Conservation (phyloP, 1,284 basidiomycete species). For the Leccinum subrobustum region DNA sequence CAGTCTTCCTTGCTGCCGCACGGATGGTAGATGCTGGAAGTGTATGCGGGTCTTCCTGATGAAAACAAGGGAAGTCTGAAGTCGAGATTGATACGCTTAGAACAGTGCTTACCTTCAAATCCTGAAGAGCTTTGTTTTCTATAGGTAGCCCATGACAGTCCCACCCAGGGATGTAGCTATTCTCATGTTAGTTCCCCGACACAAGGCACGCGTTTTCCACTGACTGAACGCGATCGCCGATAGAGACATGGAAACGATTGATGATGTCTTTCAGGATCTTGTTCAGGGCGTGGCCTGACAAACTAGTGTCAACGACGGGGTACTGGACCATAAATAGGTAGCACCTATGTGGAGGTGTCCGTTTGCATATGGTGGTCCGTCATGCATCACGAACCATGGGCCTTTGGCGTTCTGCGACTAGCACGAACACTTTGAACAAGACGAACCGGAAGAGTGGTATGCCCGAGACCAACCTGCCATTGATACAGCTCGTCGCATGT, state of each 20-base stretch:
- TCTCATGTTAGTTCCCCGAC: slow-evolving; percentile 9
- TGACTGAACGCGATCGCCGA: slow-evolving; percentile 82
- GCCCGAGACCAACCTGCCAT: slow-evolving; percentile 71
- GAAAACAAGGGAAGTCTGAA: not conserved
- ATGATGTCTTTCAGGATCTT: slow-evolving; percentile 98
- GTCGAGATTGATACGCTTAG: not conserved
- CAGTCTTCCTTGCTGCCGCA: slow-evolving; percentile 69
- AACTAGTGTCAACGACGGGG: not conserved
- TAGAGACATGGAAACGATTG: slow-evolving; percentile 83
- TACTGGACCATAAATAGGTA: slow-evolving; percentile 18
- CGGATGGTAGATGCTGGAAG: slow-evolving; percentile 69
- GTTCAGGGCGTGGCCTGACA: slow-evolving; percentile 90
- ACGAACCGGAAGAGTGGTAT: not conserved
- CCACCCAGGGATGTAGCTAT: slow-evolving; percentile 93
- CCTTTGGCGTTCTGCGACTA: slow-evolving; percentile 67
- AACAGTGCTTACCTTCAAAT: slow-evolving; percentile 55
- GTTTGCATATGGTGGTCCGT: slow-evolving; percentile 98
- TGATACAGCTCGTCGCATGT: slow-evolving; percentile 81
- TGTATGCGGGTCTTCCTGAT: slow-evolving; percentile 49
- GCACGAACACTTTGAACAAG: slow-evolving; percentile 4
- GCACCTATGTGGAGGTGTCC: slow-evolving; percentile 93
- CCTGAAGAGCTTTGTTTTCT: slow-evolving; percentile 86
- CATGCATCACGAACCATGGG: slow-evolving; percentile 84
- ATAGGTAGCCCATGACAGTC: slow-evolving; percentile 99
- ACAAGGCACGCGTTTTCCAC: slow-evolving; percentile 26